Conservation (phyloP, 2,329 filamentous ascomycete genomes). For the Aureobasidium vineae region DNA sequence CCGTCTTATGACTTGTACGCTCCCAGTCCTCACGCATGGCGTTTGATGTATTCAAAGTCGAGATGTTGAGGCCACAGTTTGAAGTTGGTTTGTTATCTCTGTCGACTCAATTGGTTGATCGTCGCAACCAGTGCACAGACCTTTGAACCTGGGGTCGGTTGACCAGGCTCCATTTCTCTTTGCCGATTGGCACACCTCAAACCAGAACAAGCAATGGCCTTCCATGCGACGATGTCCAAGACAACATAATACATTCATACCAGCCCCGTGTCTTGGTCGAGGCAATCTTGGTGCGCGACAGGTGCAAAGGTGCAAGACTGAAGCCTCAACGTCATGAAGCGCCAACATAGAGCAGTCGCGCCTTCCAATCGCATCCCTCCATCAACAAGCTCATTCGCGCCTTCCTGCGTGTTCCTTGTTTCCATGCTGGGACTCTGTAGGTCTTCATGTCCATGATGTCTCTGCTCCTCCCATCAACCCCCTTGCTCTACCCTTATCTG, state of each 20-base stretch:
- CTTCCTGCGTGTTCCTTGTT: constrained; percentile 20
- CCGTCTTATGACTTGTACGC: background rate
- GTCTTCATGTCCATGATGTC: constrained; percentile 2
- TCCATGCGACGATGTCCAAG: background rate
- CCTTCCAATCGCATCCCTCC: constrained; percentile 5
- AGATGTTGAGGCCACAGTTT: background rate
- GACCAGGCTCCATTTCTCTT: background rate
- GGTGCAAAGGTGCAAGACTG: background rate
- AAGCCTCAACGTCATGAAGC: constrained; percentile 22
- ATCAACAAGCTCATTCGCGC: background rate
- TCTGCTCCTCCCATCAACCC: background rate
- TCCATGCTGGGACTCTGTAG: background rate
- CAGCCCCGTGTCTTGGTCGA: background rate
- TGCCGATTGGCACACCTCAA: background rate
- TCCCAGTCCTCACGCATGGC: background rate
- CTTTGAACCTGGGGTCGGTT: background rate
- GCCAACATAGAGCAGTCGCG: constrained; percentile 13
- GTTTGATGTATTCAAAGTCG: background rate
- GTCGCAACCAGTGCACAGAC: constrained; percentile 6
- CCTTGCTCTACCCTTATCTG: background rate
- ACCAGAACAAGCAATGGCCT: background rate
- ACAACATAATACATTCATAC: constrained; percentile 3
- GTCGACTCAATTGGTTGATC: background rate
- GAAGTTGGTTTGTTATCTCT: constrained; percentile 8
- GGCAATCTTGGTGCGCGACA: background rate